Base-by-base conservation (phyloP, 352 stramenopile species). In the Pythium grandisporangium region DNA sequence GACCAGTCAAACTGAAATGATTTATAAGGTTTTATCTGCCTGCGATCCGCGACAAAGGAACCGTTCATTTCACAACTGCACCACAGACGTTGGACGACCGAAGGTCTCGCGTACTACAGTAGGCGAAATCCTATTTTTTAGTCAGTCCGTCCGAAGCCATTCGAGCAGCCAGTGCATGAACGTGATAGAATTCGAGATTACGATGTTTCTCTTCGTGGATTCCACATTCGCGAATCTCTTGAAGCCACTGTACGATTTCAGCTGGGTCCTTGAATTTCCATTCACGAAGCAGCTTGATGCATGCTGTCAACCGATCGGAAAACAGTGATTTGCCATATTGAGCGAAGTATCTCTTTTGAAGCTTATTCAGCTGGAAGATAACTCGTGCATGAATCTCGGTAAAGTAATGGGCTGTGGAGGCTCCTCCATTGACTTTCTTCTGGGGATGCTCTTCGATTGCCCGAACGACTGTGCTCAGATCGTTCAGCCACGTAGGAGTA, bases 141-240 rank as follows among this genome's bases (percentile, higher is more conserved):
- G 27, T 32, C 27, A 32, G 27, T 32, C 33, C 19, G 33, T 38
- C 10, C 16, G 33, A 25, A 41, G 35, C 25, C 4, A 11, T 42
- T 20, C 17, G 22, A 30, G 22, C 20, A 29, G 12, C 30, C 26
- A 12, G 37, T 41, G 41, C 27, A 42, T 36, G 61, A 2, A 77
- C 57, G 48, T 86, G 70, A 51, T 61, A 77, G 52, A 86, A 83
- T 50, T 86, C 73, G 35, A 86, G 66, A 45, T 84, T 86, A 14
- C 70, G 56, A 20, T 74, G 63, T 32, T 68, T 61, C 36, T 86
- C 73, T 40, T 86, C 73, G 56, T 22, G 1, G 41, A 17, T 38
- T 63, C 65, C 10, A 56, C 45, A 1, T 20, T 14, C 2, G 55
- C 32, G 3, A 84, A 53, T 17, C 41, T 45, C 32, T 11, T 22